Percentiles rank a stretch among this genome's conserved stretches.
These are phyloP conservation scores for Colletotrichum tofieldiae DNA, from an alignment of 2,329 filamentous ascomycete genomes.

Conservation along the genomic window DNA sequence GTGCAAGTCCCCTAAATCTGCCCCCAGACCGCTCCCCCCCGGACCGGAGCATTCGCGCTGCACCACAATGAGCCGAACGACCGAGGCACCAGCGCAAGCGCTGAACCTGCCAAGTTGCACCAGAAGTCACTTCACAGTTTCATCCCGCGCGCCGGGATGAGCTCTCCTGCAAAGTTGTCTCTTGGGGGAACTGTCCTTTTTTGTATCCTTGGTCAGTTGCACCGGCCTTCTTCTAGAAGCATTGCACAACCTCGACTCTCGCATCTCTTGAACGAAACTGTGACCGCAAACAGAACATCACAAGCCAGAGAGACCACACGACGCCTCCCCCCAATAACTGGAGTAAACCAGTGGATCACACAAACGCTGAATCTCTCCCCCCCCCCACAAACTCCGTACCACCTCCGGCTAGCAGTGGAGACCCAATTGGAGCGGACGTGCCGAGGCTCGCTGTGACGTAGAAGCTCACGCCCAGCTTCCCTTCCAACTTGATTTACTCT, in stretches of 20 bases:
- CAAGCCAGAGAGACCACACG: neutral
- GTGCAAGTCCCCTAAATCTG: neutral
- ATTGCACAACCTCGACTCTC: neutral
- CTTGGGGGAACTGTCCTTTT: constrained; percentile 22
- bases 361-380: neutral
- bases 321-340: neutral
- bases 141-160: constrained; percentile 32
- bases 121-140: neutral
- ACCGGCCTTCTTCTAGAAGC: neutral
- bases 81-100: constrained; percentile 36
- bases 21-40: neutral
- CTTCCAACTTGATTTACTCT: neutral
- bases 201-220: neutral
- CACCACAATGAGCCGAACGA: constrained; percentile 42
- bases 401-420: constrained; percentile 24
- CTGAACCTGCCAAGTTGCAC: neutral
- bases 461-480: constrained; percentile 15
- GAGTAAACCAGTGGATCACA: constrained; percentile 7
- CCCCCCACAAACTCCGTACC: neutral
- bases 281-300: constrained; percentile 4
- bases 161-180: neutral
- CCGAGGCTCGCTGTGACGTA: constrained; percentile 42
- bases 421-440: constrained; percentile 16
- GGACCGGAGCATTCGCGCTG: constrained; percentile 2
- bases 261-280: neutral